A percentile compares a stretch with the other conserved stretches of the same genome.
Conservation (phyloP, 441 rosid species). For the Breynia disticha region DNA sequence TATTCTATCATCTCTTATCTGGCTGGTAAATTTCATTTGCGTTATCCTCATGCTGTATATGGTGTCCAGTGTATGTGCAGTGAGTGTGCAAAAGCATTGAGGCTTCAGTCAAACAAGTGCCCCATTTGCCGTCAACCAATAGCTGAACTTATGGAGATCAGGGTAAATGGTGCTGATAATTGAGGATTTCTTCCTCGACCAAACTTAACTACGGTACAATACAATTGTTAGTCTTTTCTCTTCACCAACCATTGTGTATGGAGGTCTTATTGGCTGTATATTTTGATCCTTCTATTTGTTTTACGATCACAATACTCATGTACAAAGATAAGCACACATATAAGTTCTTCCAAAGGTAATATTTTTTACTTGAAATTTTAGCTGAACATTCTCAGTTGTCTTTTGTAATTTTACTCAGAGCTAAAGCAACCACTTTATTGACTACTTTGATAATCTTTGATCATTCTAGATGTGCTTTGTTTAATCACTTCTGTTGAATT, state of each 20-base stretch:
- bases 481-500: neutral
- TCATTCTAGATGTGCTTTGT: neutral
- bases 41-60: slow-evolving; percentile 4
- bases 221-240: slow-evolving; percentile 14
- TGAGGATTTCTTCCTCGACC: slow-evolving; percentile 14
- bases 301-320: slow-evolving; percentile 9
- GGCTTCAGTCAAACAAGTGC: slow-evolving; percentile 65
- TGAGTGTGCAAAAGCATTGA: slow-evolving; percentile 63
- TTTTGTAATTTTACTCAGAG: too few species aligned
- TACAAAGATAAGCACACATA: slow-evolving; percentile 8
- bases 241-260: slow-evolving; percentile 6
- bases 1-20: slow-evolving; percentile 1
- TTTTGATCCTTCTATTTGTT: slow-evolving; percentile 11
- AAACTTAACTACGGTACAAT: slow-evolving; percentile 21
- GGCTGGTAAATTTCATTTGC: neutral
- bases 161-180: slow-evolving; percentile 32
- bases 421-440: too few species aligned
- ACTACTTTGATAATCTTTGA: too few species aligned
- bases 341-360: slow-evolving; percentile 7
- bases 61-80: slow-evolving; percentile 69
- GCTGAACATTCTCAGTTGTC: neutral
- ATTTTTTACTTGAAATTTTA: neutral
- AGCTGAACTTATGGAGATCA: slow-evolving; percentile 59
- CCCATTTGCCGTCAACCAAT: slow-evolving; percentile 79
- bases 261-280: slow-evolving; percentile 22